A percentile compares a stretch with the other conserved stretches of the same genome.
Evolutionary conservation across 441 rosid species (phyloP).

Genomic region (Arabidopsis lyrata): DNA sequence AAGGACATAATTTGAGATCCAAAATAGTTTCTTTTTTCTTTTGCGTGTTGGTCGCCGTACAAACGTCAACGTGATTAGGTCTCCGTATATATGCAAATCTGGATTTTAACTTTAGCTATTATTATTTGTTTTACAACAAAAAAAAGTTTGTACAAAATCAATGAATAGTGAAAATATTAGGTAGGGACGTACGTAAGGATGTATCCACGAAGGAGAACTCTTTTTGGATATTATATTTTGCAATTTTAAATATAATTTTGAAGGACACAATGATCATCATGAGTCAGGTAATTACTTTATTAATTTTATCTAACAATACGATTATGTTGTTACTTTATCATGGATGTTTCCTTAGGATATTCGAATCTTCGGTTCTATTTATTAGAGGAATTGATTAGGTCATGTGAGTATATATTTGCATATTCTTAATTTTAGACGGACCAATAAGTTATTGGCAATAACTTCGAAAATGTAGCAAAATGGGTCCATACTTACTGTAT

Average conservation of each 20-base stretch:
- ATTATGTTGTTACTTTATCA: conserved; percentile 8
- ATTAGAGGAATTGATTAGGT: conserved; percentile 13
- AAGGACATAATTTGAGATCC: conserved; percentile 34
- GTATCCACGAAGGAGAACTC: conserved; percentile 32
- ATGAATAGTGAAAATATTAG: conserved; percentile 29
- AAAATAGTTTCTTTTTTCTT: conserved; percentile 22
- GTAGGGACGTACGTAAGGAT: conserved; percentile 37
- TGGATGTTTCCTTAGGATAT: conserved; percentile 40
- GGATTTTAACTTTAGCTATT: conserved; percentile 32
- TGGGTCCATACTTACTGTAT: background rate
- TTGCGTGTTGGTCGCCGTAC: conserved; percentile 49
- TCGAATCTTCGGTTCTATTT: conserved; percentile 31
- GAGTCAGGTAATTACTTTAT: conserved; percentile 18
- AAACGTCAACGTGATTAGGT: conserved; percentile 41
- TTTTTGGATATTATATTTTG: background rate
- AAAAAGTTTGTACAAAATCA: conserved; percentile 33
- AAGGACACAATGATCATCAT: conserved; percentile 22
- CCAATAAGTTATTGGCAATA: too few relatives aligned
- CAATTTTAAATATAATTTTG: conserved; percentile 19
- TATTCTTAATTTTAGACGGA: background rate
- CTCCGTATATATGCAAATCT: conserved; percentile 40
- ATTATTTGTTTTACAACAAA: conserved; percentile 10
- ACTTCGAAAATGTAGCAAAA: background rate
- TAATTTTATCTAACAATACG: background rate
- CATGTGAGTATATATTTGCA: conserved; percentile 5